Evolutionary conservation across 371 early-diverging fungal species (phyloP).

Genomic region (Haplosporangium sp.): DNA sequence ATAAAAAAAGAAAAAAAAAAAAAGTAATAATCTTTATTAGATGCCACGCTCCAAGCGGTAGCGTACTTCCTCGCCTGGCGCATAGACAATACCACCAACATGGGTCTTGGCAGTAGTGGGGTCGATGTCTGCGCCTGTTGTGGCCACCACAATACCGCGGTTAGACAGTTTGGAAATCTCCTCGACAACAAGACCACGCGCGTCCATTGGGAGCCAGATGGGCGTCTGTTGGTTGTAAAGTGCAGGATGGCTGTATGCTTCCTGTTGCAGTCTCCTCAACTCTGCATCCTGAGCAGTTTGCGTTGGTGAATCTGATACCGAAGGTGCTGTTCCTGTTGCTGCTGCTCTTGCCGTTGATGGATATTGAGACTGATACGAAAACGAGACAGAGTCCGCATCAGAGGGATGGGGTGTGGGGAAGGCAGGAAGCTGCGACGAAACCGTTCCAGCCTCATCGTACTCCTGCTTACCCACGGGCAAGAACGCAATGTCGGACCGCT

Average conservation of each 20-base stretch:
- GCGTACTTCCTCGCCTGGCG: constrained; percentile 43
- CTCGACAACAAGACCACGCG: constrained; percentile 25
- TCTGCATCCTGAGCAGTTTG: constrained; percentile 16
- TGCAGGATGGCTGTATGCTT: constrained; percentile 48
- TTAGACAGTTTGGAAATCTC: constrained; percentile 20
- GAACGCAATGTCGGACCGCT: constrained; percentile 3
- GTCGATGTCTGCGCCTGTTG: constrained; percentile 40
- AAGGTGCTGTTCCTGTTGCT: too few relatives aligned
- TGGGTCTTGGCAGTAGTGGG: constrained; percentile 26
- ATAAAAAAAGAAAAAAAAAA: background rate
- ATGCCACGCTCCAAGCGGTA: constrained; percentile 46
- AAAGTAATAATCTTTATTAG: constrained; percentile 1
- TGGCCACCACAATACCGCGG: constrained; percentile 25
- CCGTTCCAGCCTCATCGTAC: constrained; percentile 16
- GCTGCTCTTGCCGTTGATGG: background rate
- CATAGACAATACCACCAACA: constrained; percentile 37
- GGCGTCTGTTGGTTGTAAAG: constrained; percentile 33
- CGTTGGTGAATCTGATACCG: background rate
- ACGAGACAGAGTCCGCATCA: constrained; percentile 17
- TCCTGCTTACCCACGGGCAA: constrained; percentile 18
- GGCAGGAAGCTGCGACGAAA: constrained; percentile 38
- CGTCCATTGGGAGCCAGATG: constrained; percentile 45
- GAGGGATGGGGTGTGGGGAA: constrained; percentile 46
- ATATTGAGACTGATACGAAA: constrained; percentile 4
- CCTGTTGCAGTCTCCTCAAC: constrained; percentile 33